Conservation (phyloP, 1,284 basidiomycete species). For the Vanrija sp. region DNA sequence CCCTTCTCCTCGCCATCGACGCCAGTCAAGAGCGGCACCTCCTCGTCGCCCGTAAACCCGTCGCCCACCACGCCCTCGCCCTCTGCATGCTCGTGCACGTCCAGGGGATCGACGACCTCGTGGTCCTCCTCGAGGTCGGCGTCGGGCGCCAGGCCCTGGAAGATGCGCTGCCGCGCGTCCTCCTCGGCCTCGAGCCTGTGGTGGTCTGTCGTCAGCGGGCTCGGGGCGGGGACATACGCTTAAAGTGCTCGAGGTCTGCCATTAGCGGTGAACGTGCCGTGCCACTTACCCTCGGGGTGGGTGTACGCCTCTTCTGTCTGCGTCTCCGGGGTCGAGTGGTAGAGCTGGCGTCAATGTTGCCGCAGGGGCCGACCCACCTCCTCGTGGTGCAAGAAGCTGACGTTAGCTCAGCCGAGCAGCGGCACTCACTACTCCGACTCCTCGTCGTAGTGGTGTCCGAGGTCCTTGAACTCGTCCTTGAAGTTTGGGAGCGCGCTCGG, state of each 20-base stretch:
- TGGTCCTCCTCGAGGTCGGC: constrained; percentile 43
- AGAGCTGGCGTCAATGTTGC: constrained; percentile 56
- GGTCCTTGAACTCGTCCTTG: constrained; percentile 70
- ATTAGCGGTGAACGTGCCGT: constrained; percentile 1
- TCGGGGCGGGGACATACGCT: constrained; percentile 15
- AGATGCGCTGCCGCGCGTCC: constrained; percentile 54
- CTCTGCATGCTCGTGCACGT: constrained; percentile 36
- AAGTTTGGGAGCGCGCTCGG: constrained; percentile 75
- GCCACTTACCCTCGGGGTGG: constrained; percentile 75
- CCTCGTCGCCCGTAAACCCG: neutral
- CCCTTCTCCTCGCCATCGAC: neutral
- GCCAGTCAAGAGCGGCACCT: neutral
- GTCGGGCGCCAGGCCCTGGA: constrained; percentile 37
- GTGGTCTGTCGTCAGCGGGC: constrained; percentile 59
- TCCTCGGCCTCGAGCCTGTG: constrained; percentile 77
- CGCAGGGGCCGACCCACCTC: constrained; percentile 50
- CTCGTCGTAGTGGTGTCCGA: constrained; percentile 63
- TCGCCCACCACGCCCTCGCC: constrained; percentile 34
- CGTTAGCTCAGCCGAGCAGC: neutral
- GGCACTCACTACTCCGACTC: constrained; percentile 52
- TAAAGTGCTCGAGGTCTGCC: constrained; percentile 44
- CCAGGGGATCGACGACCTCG: constrained; percentile 41
- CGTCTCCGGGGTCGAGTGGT: constrained; percentile 91
- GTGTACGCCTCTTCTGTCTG: constrained; percentile 92
- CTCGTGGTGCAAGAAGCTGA: constrained; percentile 82